phyloP scores from a whole-genome alignment of 2,329 filamentous ascomycete genomes.

The Pseudogymnoascus sp. region DNA sequence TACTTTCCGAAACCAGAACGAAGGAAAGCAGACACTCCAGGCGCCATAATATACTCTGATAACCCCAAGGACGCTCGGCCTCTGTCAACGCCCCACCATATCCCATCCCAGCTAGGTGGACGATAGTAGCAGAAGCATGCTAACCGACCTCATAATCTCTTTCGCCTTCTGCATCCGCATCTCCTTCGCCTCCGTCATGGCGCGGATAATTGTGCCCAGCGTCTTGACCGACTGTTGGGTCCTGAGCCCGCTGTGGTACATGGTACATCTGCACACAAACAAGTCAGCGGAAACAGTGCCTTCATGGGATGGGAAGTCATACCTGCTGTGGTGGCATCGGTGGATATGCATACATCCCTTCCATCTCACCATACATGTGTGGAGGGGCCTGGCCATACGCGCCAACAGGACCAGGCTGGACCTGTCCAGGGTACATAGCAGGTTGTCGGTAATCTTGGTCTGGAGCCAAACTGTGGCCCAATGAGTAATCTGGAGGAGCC shows the following conservation, averaged over 20 bases:
- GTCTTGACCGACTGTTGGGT: constrained; percentile 30
- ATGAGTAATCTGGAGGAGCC: constrained; percentile 52
- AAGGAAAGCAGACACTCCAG: constrained; percentile 2
- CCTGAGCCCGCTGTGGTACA: constrained; percentile 31
- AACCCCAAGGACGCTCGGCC: neutral
- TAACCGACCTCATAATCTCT: constrained; percentile 35
- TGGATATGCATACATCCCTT: constrained; percentile 79
- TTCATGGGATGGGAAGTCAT: constrained; percentile 27
- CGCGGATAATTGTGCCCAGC: constrained; percentile 30
- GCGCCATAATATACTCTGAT: constrained; percentile 5
- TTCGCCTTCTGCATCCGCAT: constrained; percentile 39
- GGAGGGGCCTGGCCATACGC: constrained; percentile 68
- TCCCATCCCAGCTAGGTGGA: neutral
- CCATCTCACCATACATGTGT: constrained; percentile 73
- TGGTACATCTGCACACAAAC: constrained; percentile 33
- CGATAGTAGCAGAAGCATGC: constrained; percentile 58
- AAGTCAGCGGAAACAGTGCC: neutral
- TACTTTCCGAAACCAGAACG: neutral
- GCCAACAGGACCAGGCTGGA: constrained; percentile 63
- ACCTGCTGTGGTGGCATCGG: constrained; percentile 79
- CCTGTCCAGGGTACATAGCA: constrained; percentile 74
- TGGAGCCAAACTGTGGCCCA: constrained; percentile 56
- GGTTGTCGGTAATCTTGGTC: constrained; percentile 76
- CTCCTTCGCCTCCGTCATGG: constrained; percentile 35
- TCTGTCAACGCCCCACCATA: constrained; percentile 4